Base-by-base conservation (phyloP, 192 early-diverging fungal genomes). In the Coemansia furcata region DNA sequence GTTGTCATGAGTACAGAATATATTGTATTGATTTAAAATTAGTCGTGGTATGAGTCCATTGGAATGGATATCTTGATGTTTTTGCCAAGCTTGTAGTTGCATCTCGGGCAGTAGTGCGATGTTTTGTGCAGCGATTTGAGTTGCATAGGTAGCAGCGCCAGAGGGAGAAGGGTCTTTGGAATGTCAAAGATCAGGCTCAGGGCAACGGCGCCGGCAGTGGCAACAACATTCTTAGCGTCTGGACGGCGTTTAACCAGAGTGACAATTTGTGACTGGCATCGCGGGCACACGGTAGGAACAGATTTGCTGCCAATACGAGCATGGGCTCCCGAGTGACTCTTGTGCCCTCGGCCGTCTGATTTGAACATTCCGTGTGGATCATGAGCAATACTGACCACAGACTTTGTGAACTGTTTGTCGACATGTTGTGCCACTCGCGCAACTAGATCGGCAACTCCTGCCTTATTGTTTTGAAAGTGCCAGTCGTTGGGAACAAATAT, bases 41-140 rank as follows among this genome's bases (percentile, higher is more conserved):
- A 40, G 33, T 43, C 60, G 39, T 30, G 19, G 29, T 63, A 63
- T n/a, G 44, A n/a, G 17, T n/a, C 46, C 19, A 19, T 57, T 5
- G 78, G 69, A 11, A 80, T 68, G 12, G 58, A 43, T 30, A 80
- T 64, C 30, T 62, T 70, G 47, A 80, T 67, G 58, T 80, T 74
- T 54, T 75, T 80, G 14, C 78, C 78, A 23, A 80, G 35, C 40
- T 80, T 80, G 69, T 65, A 80, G 29, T 75, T 74, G 66, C 78
- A 80, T 15, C 23, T 55, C 1, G 78, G 72, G 26, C 77, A 80
- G 63, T 72, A 74, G 42, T 80, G 77, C 12, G 71, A 44, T 38
- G 63, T 63, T 4, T 69, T 62, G 12, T 80, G 63, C 57, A 80
- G 62, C 35, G 72, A 65, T 39, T 62, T 74, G 57, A 80, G 52